Evolutionary conservation across 106 monocot species (phyloP).

Genomic region (Gastrodia elata): DNA sequence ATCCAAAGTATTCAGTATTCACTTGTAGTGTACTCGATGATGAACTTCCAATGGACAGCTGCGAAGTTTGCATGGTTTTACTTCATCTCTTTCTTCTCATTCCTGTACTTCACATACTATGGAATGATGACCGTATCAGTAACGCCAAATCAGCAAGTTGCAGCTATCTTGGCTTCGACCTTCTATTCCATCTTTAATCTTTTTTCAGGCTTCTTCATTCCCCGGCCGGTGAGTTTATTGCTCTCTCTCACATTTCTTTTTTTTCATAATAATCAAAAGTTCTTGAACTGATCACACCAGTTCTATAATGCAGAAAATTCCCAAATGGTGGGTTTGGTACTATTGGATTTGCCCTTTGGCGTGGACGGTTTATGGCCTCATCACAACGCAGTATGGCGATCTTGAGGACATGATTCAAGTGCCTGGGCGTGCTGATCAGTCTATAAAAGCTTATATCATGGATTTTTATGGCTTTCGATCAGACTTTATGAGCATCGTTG

Average conservation of each 20-base stretch:
- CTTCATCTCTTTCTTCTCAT: slow-evolving; percentile 56
- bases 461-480: slow-evolving; percentile 47
- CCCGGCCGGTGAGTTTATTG: slow-evolving; percentile 42
- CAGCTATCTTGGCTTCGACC: slow-evolving; percentile 45
- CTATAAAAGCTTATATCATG: slow-evolving; percentile 43
- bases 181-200: slow-evolving; percentile 70
- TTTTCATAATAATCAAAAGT: background rate
- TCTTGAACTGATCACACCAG: background rate
- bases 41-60: slow-evolving; percentile 69
- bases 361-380: slow-evolving; percentile 88
- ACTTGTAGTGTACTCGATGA: slow-evolving; percentile 55
- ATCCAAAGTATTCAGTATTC: slow-evolving; percentile 18
- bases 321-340: slow-evolving; percentile 94
- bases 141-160: slow-evolving; percentile 59
- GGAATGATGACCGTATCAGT: slow-evolving; percentile 76
- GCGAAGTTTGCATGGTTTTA: slow-evolving; percentile 74
- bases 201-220: slow-evolving; percentile 78
- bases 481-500: slow-evolving; percentile 68
- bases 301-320: slow-evolving; percentile 61
- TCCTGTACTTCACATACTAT: slow-evolving; percentile 75
- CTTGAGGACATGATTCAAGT: slow-evolving; percentile 33
- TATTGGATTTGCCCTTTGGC: slow-evolving; percentile 91
- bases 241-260: background rate
- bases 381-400: slow-evolving; percentile 72
- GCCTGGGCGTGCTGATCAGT: slow-evolving; percentile 28